A percentile compares a stretch with the other conserved stretches of the same genome.
These are phyloP conservation scores for Aspergillus unguis DNA, from an alignment of 2,329 filamentous ascomycete species.

Conservation along the genomic window DNA sequence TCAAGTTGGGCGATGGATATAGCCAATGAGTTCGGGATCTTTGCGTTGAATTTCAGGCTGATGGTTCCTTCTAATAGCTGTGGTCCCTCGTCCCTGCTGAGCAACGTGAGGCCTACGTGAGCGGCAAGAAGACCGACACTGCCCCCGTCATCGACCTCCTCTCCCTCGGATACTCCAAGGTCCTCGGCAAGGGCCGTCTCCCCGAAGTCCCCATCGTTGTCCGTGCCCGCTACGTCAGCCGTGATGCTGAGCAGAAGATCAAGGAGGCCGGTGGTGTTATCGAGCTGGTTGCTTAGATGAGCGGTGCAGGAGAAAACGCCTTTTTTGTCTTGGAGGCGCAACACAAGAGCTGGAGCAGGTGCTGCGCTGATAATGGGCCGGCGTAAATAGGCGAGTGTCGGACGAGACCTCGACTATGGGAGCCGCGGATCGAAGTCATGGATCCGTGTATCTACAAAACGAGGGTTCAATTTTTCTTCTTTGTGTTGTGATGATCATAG, in stretches of 20 bases:
- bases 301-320: slow-evolving; percentile 22
- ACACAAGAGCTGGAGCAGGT: slow-evolving; percentile 27
- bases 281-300: slow-evolving; percentile 82
- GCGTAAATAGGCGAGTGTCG: slow-evolving; percentile 27
- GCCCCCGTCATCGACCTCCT: slow-evolving; percentile 98
- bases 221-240: slow-evolving; percentile 90
- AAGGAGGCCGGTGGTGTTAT: slow-evolving; percentile 94
- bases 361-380: slow-evolving; percentile 29
- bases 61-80: slow-evolving; percentile 56
- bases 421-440: slow-evolving; percentile 27
- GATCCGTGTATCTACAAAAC: slow-evolving; percentile 33
- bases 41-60: slow-evolving; percentile 16
- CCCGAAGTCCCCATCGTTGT: slow-evolving; percentile 92
- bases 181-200: slow-evolving; percentile 96
- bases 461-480: slow-evolving; percentile 31
- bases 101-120: slow-evolving; percentile 88
- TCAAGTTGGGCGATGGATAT: background rate
- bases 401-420: slow-evolving; percentile 30
- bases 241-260: slow-evolving; percentile 98
- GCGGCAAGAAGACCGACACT: slow-evolving; percentile 77
- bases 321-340: slow-evolving; percentile 26
- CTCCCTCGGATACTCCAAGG: slow-evolving; percentile 94
- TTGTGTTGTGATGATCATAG: slow-evolving; percentile 38
- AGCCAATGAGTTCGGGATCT: background rate
- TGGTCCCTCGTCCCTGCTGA: slow-evolving; percentile 93